Percentiles rank a stretch among this genome's conserved stretches.
phyloP scores from a whole-genome alignment of 1,284 basidiomycete genomes.

The Vanrija pseudolonga region DNA sequence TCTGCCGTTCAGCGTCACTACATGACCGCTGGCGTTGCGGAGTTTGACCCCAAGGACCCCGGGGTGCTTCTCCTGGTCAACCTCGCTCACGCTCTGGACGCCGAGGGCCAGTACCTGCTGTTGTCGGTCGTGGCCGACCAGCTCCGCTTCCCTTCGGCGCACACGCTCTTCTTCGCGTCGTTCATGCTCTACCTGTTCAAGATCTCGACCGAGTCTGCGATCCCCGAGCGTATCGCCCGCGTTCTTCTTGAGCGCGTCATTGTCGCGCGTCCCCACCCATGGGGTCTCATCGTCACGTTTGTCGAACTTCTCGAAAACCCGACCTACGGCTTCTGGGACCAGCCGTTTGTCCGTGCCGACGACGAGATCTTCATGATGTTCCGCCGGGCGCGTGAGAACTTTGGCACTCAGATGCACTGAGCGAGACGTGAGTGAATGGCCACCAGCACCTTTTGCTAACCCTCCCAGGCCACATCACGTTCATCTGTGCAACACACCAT shows the following conservation, averaged over 20 bases:
- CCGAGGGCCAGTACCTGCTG: constrained; percentile 92
- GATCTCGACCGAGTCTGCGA: constrained; percentile 36
- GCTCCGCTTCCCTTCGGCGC: constrained; percentile 92
- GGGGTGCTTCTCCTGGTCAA: constrained; percentile 77
- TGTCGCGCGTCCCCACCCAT: constrained; percentile 92
- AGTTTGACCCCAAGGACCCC: constrained; percentile 74
- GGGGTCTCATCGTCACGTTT: constrained; percentile 90
- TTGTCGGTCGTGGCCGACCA: constrained; percentile 87
- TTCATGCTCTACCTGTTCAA: constrained; percentile 80
- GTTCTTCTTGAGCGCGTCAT: constrained; percentile 91
- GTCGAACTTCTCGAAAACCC: constrained; percentile 61
- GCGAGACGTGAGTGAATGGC: background rate
- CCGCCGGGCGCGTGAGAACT: constrained; percentile 25
- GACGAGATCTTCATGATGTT: constrained; percentile 45
- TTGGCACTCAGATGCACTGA: constrained; percentile 20
- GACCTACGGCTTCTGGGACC: constrained; percentile 48
- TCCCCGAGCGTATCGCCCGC: constrained; percentile 85
- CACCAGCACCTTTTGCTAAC: background rate
- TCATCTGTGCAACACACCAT: constrained; percentile 1
- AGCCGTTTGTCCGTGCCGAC: constrained; percentile 45
- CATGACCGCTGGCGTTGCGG: constrained; percentile 71
- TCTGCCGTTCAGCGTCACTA: constrained; percentile 75
- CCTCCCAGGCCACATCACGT: background rate
- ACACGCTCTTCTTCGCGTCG: constrained; percentile 92
- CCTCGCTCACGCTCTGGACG: constrained; percentile 76